phyloP scores from a whole-genome alignment of 495 filamentous ascomycete genomes.

The Monascus purpureus region DNA sequence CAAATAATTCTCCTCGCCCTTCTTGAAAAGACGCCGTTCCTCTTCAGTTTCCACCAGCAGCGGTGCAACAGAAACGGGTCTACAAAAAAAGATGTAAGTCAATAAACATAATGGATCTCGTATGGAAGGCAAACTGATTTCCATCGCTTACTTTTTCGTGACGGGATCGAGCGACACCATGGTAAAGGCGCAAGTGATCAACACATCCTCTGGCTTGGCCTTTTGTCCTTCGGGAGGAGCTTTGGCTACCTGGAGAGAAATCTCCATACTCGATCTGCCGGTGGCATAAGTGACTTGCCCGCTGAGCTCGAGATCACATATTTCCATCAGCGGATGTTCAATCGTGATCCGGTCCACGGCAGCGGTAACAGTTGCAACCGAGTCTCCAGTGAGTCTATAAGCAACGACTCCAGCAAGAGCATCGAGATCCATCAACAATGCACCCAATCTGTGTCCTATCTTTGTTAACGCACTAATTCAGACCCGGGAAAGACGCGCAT shows the following conservation, averaged over 20 bases:
- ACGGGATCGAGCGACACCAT: conserved; percentile 68
- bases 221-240: conserved; percentile 40
- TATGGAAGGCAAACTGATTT: too few species aligned
- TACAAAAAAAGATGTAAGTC: too few species aligned
- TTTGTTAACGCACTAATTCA: neutral
- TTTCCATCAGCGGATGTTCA: conserved; percentile 55
- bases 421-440: conserved; percentile 71
- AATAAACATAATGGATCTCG: too few species aligned
- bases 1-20: conserved; percentile 59
- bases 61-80: conserved; percentile 41
- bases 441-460: conserved; percentile 40
- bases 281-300: conserved; percentile 73
- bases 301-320: conserved; percentile 68
- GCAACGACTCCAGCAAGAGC: conserved; percentile 68
- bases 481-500: conserved; percentile 2
- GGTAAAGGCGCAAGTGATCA: conserved; percentile 72
- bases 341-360: conserved; percentile 71
- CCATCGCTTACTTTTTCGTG: conserved; percentile 53
- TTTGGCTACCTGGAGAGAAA: conserved; percentile 62
- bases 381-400: conserved; percentile 69
- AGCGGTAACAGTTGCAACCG: conserved; percentile 67
- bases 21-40: conserved; percentile 51
- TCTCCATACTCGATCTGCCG: conserved; percentile 67
- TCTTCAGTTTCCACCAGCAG: conserved; percentile 54
- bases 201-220: conserved; percentile 50